Conservation (phyloP, 2,329 filamentous ascomycete species). For the Nigrospora osmanthi region DNA sequence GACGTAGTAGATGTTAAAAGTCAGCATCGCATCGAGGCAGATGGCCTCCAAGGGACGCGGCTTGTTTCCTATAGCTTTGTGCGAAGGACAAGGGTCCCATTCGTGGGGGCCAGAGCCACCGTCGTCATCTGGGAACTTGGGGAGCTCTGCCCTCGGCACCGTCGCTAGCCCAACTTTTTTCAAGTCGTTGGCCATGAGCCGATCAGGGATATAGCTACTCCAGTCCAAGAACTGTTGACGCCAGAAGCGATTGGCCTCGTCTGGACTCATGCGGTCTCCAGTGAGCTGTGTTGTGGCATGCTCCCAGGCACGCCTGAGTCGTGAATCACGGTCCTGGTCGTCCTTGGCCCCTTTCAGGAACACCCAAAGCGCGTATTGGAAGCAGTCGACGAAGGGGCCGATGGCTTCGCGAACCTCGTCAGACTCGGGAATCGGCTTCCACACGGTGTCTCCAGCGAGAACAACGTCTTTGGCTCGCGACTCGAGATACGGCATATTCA, state of each 20-base stretch:
- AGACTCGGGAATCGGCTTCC: conserved; percentile 7
- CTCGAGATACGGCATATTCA: conserved; percentile 11
- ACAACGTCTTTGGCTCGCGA: conserved; percentile 10
- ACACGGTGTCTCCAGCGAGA: conserved; percentile 4
- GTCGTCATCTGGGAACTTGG: no score
- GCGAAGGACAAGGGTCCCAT: no score
- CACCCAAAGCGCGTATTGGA: conserved; percentile 9
- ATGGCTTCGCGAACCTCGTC: conserved; percentile 7
- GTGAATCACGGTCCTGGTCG: conserved; percentile 4
- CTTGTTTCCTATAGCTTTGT: no score
- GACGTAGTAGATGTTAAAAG: no score
- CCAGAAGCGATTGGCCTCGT: conserved; percentile 7
- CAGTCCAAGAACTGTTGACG: not conserved
- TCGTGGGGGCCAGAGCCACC: no score
- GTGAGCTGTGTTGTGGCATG: conserved; percentile 8
- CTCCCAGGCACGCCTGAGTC: conserved; percentile 9
- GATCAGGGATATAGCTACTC: no score
- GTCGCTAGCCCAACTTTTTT: no score
- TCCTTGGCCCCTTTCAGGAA: conserved; percentile 6
- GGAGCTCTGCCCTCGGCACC: no score
- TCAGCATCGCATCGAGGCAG: conserved; percentile 8
- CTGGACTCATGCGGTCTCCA: conserved; percentile 2
- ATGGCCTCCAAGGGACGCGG: not conserved
- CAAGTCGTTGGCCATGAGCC: no score
- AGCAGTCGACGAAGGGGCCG: conserved; percentile 11